phyloP scores from a whole-genome alignment of 2,329 filamentous ascomycete genomes.

The Didymella segeticola region DNA sequence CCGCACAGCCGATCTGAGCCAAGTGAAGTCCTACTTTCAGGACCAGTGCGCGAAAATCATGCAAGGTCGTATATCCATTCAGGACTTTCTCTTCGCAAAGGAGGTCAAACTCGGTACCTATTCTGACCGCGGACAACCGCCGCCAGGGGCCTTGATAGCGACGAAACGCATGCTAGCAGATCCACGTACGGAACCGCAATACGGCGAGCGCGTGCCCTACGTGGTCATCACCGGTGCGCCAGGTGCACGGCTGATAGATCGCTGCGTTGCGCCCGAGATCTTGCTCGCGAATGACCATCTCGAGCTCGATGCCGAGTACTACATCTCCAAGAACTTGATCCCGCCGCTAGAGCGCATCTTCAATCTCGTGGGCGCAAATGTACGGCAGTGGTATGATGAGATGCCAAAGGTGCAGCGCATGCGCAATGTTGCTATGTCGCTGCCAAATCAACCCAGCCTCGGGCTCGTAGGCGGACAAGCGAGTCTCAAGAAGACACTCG shows the following conservation, averaged over 20 bases:
- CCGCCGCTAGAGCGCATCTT: constrained; percentile 96
- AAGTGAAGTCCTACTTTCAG: constrained; percentile 90
- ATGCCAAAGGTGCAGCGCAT: constrained; percentile 91
- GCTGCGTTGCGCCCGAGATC: constrained; percentile 86
- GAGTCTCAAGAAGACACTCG: constrained; percentile 74
- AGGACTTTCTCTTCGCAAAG: constrained; percentile 94
- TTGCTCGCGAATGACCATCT: constrained; percentile 78
- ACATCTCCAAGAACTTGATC: constrained; percentile 94
- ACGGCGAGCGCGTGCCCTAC: constrained; percentile 93
- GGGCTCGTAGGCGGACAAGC: constrained; percentile 33
- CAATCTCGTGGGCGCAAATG: constrained; percentile 91
- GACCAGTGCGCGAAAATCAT: constrained; percentile 91
- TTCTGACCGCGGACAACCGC: constrained; percentile 77
- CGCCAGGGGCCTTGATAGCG: constrained; percentile 87
- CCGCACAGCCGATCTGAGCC: constrained; percentile 84
- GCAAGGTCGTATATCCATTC: constrained; percentile 83
- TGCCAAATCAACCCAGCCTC: constrained; percentile 20
- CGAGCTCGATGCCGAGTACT: constrained; percentile 92
- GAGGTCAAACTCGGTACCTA: constrained; percentile 93
- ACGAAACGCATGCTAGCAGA: constrained; percentile 87
- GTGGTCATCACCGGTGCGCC: constrained; percentile 90
- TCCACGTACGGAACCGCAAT: constrained; percentile 86
- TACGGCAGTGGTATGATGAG: constrained; percentile 91
- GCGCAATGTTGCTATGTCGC: constrained; percentile 60
- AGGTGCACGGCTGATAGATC: constrained; percentile 82